Evolutionary conservation across 2,329 filamentous ascomycete species (phyloP), one percentile per base, ranked within the genome.

Genomic region (Verticillium nubilum): DNA sequence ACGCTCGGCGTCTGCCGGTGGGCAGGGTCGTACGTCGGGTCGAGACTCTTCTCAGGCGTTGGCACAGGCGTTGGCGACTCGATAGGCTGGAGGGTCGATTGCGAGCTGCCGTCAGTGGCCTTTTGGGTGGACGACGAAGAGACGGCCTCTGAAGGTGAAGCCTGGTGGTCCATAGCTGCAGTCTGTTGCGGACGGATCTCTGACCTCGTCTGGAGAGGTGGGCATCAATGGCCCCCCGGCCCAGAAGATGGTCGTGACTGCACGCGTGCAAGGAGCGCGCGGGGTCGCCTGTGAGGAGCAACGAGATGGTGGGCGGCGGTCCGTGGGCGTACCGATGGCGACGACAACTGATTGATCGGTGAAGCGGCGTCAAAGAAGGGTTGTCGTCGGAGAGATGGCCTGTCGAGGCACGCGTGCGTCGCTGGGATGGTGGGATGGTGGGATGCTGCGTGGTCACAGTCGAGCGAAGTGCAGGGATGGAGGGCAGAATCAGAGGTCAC

Each of bases 1-100:
- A 66, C 67, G 23, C 60, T 62, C 5, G 70, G 67, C 3, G 66
- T 61, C 42, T 47, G n/a, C 19, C 10, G 42, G 12, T 23, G 42
- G 7, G 19, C n/a, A 23, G 37, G 28, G 60, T 59, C 19, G 59
- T 67, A 17, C 65, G 66, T 19, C 67, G 65, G 52, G 26, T 50
- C 50, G 28, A 54, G 54, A 1, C 6, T 52, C 23, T 56, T 7
- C 23, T 35, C 23, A n/a, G 56, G 27, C 19, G 52, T 2, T 31
- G 29, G 29, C 42, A 23, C 5, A 25, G 42, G 42, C 19, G 19
- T n/a, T 6, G n/a, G 19, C 15, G 35, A 17, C 17, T 42, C 35
- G n/a, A n/a, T 6, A 17, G 35, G n/a, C 35, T 37, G 35, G 15
- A n/a, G 17, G 42, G 42, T 47, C n/a, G 42, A 23, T 23, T 47